These are phyloP conservation scores for Neurospora sp. DNA, from an alignment of 495 filamentous ascomycete genomes.

Conservation along the genomic window DNA sequence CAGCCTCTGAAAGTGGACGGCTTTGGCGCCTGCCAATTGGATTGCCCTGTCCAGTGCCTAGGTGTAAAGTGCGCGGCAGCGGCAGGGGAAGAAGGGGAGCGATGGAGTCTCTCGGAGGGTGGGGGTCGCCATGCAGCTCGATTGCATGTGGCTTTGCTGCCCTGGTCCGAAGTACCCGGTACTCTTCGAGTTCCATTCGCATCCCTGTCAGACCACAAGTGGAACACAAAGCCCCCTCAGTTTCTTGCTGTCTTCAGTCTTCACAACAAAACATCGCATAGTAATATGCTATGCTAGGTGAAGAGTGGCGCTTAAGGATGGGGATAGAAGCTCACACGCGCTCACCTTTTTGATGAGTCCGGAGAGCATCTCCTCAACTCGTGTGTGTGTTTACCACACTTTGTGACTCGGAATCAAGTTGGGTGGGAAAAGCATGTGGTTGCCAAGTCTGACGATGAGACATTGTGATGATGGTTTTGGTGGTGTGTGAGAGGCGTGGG, in stretches of 20 bases:
- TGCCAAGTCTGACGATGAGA: neutral
- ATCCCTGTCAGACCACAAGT: neutral
- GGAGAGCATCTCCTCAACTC: neutral
- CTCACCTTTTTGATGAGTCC: neutral
- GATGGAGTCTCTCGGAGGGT: neutral
- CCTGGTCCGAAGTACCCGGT: neutral
- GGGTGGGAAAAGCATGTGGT: neutral
- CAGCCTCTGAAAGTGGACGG: neutral
- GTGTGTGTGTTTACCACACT: neutral
- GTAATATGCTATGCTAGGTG: neutral
- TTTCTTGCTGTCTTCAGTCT: neutral
- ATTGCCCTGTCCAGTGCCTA: neutral
- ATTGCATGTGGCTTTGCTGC: neutral
- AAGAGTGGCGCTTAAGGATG: neutral
- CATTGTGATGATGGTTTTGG: neutral
- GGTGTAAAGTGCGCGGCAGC: neutral
- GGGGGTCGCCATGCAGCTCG: neutral
- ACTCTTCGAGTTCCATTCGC: neutral
- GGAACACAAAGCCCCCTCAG: neutral
- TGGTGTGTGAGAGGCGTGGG: neutral
- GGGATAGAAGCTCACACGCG: neutral
- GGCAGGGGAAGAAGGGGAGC: neutral
- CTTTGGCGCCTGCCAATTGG: neutral
- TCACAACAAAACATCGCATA: neutral
- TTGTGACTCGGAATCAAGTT: neutral